These are phyloP conservation scores for Arthrobotrys musiformis DNA, from an alignment of 2,329 filamentous ascomycete genomes.

Conservation along the genomic window DNA sequence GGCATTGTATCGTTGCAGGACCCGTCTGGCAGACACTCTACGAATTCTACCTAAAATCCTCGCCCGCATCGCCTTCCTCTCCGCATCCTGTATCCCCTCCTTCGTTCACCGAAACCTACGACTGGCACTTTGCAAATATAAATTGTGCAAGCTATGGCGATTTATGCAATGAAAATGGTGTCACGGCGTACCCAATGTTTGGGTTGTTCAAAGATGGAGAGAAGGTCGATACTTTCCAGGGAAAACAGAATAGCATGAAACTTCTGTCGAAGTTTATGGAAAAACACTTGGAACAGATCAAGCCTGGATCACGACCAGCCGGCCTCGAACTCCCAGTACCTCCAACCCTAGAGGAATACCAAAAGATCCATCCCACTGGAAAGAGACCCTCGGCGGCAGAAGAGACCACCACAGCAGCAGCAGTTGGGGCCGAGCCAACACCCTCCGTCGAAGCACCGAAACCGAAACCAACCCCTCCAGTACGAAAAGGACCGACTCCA, in stretches of 20 bases:
- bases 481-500: constrained; percentile 62
- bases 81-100: constrained; percentile 68
- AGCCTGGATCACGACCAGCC: constrained; percentile 80
- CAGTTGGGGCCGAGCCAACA: constrained; percentile 61
- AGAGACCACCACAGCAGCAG: constrained; percentile 61
- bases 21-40: constrained; percentile 91
- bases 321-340: constrained; percentile 76
- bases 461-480: constrained; percentile 15
- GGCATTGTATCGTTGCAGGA: constrained; percentile 81
- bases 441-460: constrained; percentile 2
- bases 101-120: constrained; percentile 81
- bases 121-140: constrained; percentile 85
- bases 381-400: constrained; percentile 56
- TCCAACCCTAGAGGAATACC: constrained; percentile 66
- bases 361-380: constrained; percentile 62
- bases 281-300: constrained; percentile 77
- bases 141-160: constrained; percentile 88
- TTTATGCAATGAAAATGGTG: constrained; percentile 75
- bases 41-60: constrained; percentile 92
- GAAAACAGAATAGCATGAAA: constrained; percentile 73
- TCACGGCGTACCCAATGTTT: constrained; percentile 80
- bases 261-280: constrained; percentile 78
- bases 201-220: constrained; percentile 82
- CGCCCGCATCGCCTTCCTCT: constrained; percentile 70
- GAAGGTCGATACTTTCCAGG: constrained; percentile 72